Conservation (phyloP, 305 asterid species). For the Rubia balearica region DNA sequence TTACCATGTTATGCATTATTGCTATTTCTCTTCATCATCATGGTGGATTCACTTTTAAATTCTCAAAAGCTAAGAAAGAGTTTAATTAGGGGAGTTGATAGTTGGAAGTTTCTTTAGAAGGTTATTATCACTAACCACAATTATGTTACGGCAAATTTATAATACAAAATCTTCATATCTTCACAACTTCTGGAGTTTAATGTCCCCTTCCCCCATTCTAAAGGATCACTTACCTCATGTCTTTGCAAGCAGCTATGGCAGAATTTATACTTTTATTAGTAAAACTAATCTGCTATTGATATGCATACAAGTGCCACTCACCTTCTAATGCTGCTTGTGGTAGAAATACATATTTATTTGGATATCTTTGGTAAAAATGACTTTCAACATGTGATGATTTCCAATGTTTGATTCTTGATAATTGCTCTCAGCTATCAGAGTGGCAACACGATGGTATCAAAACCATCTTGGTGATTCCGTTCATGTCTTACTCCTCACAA, state of each 20-base stretch:
- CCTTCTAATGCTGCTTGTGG: not conserved
- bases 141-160: not conserved
- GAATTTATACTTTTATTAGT: not conserved
- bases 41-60: not conserved
- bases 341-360: not conserved
- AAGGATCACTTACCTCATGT: no score
- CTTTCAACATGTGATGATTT: not conserved
- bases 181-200: not conserved
- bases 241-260: not conserved
- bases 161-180: not conserved
- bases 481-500: conserved; percentile 69
- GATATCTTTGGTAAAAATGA: not conserved
- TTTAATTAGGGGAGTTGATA: not conserved
- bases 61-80: not conserved
- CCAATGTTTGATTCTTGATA: conserved; percentile 9
- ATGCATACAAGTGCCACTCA: not conserved
- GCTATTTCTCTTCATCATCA: not conserved
- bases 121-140: not conserved
- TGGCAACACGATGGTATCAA: conserved; percentile 93
- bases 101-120: not conserved
- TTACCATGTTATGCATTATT: not conserved
- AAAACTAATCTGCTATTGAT: not conserved
- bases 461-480: conserved; percentile 65
- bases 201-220: not conserved
- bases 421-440: conserved; percentile 72